Base-by-base conservation (phyloP, 2,329 filamentous ascomycete species). In the Fusarium subglutinans region DNA sequence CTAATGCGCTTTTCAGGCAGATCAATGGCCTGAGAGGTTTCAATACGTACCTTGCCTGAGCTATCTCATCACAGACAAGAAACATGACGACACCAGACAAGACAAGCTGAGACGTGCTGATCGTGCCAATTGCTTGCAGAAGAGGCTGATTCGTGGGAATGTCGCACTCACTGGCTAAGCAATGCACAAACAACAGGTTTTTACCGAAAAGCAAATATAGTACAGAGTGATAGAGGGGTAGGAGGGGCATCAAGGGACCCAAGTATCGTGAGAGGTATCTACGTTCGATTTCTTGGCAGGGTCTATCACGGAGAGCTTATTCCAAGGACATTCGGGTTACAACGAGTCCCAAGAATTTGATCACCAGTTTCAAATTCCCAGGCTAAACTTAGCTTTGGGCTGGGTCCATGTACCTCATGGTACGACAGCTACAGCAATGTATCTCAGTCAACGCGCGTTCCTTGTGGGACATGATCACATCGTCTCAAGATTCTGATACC, bases 1-100 rank as follows among this genome's bases (percentile, higher is more conserved):
- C 74, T 76, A 78, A 76, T 71, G 74, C 74, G 56, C 37, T 67
- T 78, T 72, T 77, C 75, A 78, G 73, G 70, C 66, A 67, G 76
- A 76, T 78, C 71, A 66, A 55, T 63, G 50, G 47, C 58, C 62
- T 53, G 44, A n/a, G 59, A 54, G 45, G 51, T 61, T 55, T 14
- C 35, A 37, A 33, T 69, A 75, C 75, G 69, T 74, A 75, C 50
- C 69, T 69, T 44, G 48, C 61, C 48, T 72, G 40, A 51, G 45
- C 44, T 66, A 57, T 55, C 64, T 24, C 66, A 69, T 69, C 57
- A 58, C 47, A 24, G 58, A 63, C 54, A 48, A 26, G 54, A 44
- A 50, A 45, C 54, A 75, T 75, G 72, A 75, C 72, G 72, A 75
- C 65, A 70, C 61, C 47, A 54, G 33, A 43, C 28, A 41, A 69